Evolutionary conservation across 768 basidiomycete species (phyloP), one percentile per base, ranked within the genome.

Genomic region (Psilocybe cyanescens): DNA sequence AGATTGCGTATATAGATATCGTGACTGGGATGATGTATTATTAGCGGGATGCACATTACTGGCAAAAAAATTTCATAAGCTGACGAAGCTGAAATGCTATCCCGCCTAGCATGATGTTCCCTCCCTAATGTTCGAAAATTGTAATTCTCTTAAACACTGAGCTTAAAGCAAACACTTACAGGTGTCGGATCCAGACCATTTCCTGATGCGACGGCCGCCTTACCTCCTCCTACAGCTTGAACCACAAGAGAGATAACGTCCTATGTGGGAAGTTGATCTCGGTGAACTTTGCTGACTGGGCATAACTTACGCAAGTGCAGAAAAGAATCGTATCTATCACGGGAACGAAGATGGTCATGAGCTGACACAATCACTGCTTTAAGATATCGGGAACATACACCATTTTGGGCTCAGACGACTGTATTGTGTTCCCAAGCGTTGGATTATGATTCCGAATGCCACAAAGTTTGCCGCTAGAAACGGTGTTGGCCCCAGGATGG

Each of bases 171-270:
- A 57, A 17, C n/a, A 33, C 58, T 57, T 17, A 67, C 66, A 3
- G 63, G 63, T n/a, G 57, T 60, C 30, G 59, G 66, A 59, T 55
- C 69, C 16, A 62, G 16, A 9, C 55, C 57, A 33, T 61, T 57
- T 12, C 46, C 66, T 5, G 60, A 52, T 6, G 74, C 79, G 1
- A 71, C 69, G 3, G 83, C 77, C 0, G 88, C 87, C 24, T 78
- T 67, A 0, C 82, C 89, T 29, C 89, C 89, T 39, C 89, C 71
- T 5, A 51, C 56, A 46, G 82, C 88, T 72, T 91, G 89, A 1
- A 89, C 74, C 28, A 84, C 71, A 24, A 91, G 78, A 8, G 88
- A 82, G 35, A 86, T 70, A 17, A 88, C 67, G 63, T 91, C 90
- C 80, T 50, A 28, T 7, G 55, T 35, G 6, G 12, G 14, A 4